Percentiles rank a stretch among this genome's conserved stretches.
Evolutionary conservation across 441 rosid species (phyloP).

Genomic region (Macaranga tanarius): DNA sequence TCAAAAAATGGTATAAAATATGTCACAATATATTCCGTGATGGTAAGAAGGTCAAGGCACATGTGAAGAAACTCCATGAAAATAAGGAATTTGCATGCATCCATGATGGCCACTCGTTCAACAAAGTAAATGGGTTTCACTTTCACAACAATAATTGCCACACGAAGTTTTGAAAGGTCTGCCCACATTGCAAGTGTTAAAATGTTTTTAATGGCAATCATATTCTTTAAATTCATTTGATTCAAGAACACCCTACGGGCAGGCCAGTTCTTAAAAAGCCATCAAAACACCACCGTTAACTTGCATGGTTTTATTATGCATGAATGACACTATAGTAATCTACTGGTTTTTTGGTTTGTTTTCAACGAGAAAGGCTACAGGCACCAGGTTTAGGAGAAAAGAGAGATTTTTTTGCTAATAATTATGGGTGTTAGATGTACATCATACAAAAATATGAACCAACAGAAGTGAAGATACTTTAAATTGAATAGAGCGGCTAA

Average conservation of each 20-base stretch:
- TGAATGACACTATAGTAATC: too few relatives aligned
- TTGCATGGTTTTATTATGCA: too few relatives aligned
- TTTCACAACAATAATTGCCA: not conserved
- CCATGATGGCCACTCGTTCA: conserved; percentile 10
- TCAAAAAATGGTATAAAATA: not conserved
- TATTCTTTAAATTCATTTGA: conserved; percentile 2
- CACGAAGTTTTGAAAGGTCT: conserved; percentile 11
- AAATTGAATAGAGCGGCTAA: too few relatives aligned
- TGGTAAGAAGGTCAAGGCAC: not conserved
- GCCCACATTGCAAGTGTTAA: conserved; percentile 3
- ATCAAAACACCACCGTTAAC: not conserved
- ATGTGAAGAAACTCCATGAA: conserved; percentile 7
- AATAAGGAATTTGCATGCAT: not conserved
- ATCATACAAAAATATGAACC: too few relatives aligned
- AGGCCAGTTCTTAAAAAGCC: not conserved
- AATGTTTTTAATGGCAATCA: conserved; percentile 11
- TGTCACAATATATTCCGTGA: conserved; percentile 15
- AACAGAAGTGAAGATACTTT: too few relatives aligned
- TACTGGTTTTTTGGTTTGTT: too few relatives aligned
- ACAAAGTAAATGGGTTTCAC: conserved; percentile 3
- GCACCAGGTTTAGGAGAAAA: too few relatives aligned
- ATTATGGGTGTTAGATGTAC: too few relatives aligned
- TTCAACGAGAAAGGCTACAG: too few relatives aligned
- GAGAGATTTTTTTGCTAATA: too few relatives aligned
- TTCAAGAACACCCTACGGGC: not conserved